These are phyloP conservation scores for Trametes maxima DNA, from an alignment of 768 basidiomycete genomes.

Conservation along the genomic window DNA sequence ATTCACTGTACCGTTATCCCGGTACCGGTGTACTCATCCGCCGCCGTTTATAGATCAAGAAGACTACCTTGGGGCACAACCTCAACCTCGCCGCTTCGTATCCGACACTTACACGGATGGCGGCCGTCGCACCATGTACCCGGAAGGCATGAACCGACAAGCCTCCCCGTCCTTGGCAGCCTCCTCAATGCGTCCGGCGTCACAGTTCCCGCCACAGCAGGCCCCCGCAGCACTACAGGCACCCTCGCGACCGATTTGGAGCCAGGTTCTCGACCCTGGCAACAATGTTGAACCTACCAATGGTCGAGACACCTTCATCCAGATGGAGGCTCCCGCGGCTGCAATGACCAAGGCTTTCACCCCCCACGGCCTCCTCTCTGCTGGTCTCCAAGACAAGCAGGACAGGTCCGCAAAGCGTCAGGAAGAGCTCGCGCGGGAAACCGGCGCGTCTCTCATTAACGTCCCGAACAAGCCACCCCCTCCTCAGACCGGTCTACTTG, in stretches of 20 bases:
- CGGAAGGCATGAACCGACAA: constrained; percentile 25
- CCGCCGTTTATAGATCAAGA: constrained; percentile 40
- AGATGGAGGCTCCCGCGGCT: constrained; percentile 68
- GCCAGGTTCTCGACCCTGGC: constrained; percentile 76
- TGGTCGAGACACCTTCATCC: constrained; percentile 64
- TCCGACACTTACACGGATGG: constrained; percentile 58
- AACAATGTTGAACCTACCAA: constrained; percentile 21
- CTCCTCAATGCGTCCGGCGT: constrained; percentile 48
- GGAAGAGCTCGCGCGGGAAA: constrained; percentile 91
- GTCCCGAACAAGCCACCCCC: constrained; percentile 95
- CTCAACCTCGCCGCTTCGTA: constrained; percentile 49
- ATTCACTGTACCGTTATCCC: background rate
- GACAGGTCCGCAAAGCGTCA: constrained; percentile 95
- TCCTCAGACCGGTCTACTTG: constrained; percentile 92
- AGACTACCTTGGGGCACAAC: constrained; percentile 38
- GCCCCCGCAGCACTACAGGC: constrained; percentile 37
- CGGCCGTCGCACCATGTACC: constrained; percentile 45
- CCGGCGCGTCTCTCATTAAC: constrained; percentile 89
- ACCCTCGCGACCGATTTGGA: constrained; percentile 79
- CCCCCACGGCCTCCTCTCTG: constrained; percentile 91
- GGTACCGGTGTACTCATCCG: background rate
- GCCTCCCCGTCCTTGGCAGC: constrained; percentile 31
- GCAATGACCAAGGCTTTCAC: constrained; percentile 93
- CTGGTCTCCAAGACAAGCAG: constrained; percentile 93
- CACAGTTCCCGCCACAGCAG: constrained; percentile 48